These are phyloP conservation scores for Beauveria bassiana DNA, from an alignment of 2,329 filamentous ascomycete genomes.

Conservation along the genomic window DNA sequence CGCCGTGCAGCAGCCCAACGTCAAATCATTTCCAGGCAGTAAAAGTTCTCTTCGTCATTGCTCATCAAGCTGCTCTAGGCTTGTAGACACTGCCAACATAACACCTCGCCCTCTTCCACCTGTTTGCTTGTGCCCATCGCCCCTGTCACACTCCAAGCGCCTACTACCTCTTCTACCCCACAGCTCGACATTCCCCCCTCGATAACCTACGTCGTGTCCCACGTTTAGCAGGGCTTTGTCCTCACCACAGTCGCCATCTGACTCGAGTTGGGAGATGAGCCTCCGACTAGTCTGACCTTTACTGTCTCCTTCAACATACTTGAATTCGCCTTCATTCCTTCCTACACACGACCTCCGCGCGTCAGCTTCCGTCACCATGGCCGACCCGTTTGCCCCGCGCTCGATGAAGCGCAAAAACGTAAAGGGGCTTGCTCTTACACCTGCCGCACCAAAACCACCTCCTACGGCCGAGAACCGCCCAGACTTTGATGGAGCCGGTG, in stretches of 20 bases:
- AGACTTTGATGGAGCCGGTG: conserved; percentile 53
- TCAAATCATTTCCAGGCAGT: conserved; percentile 7
- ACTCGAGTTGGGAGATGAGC: conserved; percentile 5
- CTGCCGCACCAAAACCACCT: conserved; percentile 63
- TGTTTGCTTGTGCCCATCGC: neutral
- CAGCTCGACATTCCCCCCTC: conserved; percentile 5
- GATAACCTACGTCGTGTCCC: conserved; percentile 10
- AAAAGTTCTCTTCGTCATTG: neutral
- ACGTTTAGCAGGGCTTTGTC: neutral
- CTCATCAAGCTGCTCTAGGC: neutral
- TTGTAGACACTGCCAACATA: neutral
- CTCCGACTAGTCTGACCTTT: neutral
- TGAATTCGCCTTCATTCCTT: neutral
- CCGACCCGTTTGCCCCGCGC: conserved; percentile 55
- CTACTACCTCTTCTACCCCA: conserved; percentile 8
- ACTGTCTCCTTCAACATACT: conserved; percentile 1
- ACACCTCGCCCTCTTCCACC: neutral
- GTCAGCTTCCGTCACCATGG: conserved; percentile 38
- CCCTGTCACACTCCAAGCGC: conserved; percentile 3
- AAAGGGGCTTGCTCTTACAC: conserved; percentile 85
- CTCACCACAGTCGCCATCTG: conserved; percentile 3
- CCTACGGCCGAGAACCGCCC: conserved; percentile 64
- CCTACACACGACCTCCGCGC: neutral
- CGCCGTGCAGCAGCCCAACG: neutral
- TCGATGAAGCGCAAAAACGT: conserved; percentile 99